Conservation (phyloP, 2,329 filamentous ascomycete genomes). For the Lachnum nothofagi region DNA sequence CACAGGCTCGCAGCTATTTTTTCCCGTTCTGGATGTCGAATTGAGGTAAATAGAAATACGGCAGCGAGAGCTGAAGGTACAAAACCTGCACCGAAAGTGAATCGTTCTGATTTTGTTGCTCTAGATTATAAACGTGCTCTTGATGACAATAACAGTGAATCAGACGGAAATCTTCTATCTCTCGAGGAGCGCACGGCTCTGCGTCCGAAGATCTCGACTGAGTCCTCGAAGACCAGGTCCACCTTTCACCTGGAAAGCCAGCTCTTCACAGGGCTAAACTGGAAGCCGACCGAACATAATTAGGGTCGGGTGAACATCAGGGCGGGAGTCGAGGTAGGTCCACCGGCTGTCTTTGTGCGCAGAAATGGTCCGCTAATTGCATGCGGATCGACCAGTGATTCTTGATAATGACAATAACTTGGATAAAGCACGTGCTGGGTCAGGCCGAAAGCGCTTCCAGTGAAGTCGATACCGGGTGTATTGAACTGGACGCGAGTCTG, state of each 20-base stretch:
- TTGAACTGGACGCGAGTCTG: conserved; percentile 12
- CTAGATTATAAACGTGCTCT: conserved; percentile 9
- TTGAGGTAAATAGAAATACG: conserved; percentile 8
- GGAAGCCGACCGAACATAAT: conserved; percentile 3
- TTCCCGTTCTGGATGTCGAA: conserved; percentile 8
- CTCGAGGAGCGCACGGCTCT: conserved; percentile 7
- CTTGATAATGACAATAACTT: conserved; percentile 11
- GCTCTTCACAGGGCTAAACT: conserved; percentile 3
- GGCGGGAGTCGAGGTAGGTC: conserved; percentile 3
- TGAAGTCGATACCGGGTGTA: conserved; percentile 13
- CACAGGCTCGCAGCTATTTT: conserved; percentile 4
- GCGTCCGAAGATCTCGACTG: conserved; percentile 11
- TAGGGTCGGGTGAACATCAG: conserved; percentile 3
- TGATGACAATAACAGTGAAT: conserved; percentile 5
- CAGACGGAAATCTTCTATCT: conserved; percentile 12
- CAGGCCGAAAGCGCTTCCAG: conserved; percentile 5
- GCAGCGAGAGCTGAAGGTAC: conserved; percentile 10
- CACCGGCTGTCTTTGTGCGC: conserved; percentile 3
- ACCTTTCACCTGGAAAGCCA: conserved; percentile 7
- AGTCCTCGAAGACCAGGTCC: conserved; percentile 5
- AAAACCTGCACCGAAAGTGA: conserved; percentile 7
- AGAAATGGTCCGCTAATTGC: conserved; percentile 9
- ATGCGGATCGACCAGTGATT: conserved; percentile 9
- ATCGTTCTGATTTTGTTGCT: conserved; percentile 8
- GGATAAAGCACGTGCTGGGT: conserved; percentile 10